Base-by-base conservation (phyloP, 805 yeast genomes). In the Wickerhamiella sergipiensis region DNA sequence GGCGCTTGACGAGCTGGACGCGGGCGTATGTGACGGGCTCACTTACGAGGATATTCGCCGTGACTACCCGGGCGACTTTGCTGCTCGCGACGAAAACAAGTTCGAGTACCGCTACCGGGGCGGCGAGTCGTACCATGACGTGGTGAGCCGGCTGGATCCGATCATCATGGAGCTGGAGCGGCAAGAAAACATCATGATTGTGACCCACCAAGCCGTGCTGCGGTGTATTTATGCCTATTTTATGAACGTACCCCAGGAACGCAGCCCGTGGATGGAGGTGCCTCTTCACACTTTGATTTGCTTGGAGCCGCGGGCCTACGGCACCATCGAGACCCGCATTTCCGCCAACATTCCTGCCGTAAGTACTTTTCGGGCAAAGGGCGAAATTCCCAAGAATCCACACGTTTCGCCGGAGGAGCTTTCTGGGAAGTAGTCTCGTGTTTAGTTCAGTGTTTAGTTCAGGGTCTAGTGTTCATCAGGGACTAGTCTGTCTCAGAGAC, bases 261-360 rank as follows among this genome's bases (percentile, higher is more conserved):
- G 87, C 65, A 79, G 89, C 52, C 99, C 99, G 5, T 92, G 98
- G 98, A 88, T 92, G 95, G 86, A 94, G 40, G 94, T 92, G 53
- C 99, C 99, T 6, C 71, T 92, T 60, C 99, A 92, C 64, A 92
- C 98, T 0, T 71, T 92, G 64, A 92, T 92, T 61, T 84, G 87
- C 63, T 72, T 92, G 55, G 97, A 92, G 65, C 96, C 97, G n/a
- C 75, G 95, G 52, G 96, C 98, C 0, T 89, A 86, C 62, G 82
- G 81, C 47, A 89, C 98, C 0, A 68, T 81, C 43, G 97, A 89
- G 17, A 83, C 90, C 18, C 75, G 94, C 59, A 85, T 92, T 52
- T 87, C 87, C 59, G 98, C 97, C 0, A 86, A 92, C 64, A 90
- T 92, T 48, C 98, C 99, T 2, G 98, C 98, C 0, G 99, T 92